Evolutionary conservation across 306 rosid species (phyloP).

Genomic region (Gastrolobium villosum): DNA sequence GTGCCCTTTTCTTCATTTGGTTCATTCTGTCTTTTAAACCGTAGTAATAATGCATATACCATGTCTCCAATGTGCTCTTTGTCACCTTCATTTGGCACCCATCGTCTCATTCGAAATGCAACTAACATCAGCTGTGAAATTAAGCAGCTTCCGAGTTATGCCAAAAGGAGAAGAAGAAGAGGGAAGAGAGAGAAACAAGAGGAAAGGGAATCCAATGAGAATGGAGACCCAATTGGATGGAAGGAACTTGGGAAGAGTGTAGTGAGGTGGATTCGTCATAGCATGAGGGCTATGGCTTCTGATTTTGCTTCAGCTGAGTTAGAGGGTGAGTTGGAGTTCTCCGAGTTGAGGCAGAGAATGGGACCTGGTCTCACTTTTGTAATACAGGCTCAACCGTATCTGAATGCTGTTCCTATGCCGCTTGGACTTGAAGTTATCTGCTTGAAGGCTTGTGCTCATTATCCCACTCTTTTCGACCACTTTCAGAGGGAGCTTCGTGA

Average conservation of each 20-base stretch:
- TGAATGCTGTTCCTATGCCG: conserved; percentile 81
- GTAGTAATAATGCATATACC: conserved; percentile 44
- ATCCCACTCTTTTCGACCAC: conserved; percentile 83
- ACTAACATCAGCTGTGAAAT: conserved; percentile 38
- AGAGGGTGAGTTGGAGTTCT: conserved; percentile 63
- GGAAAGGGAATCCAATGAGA: conserved; percentile 18
- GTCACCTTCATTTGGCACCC: conserved; percentile 39
- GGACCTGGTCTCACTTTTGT: conserved; percentile 77
- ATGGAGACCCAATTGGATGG: conserved; percentile 78
- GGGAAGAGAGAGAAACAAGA: neutral
- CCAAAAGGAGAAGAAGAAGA: conserved; percentile 39
- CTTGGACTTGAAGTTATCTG: conserved; percentile 75
- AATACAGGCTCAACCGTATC: conserved; percentile 77
- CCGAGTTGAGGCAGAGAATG: conserved; percentile 64
- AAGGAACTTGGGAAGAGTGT: conserved; percentile 78
- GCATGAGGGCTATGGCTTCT: conserved; percentile 78
- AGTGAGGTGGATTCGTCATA: conserved; percentile 69
- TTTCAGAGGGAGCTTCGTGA: conserved; percentile 88
- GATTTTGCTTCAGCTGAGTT: conserved; percentile 72
- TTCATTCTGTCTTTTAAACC: conserved; percentile 30
- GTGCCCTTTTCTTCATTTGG: conserved; percentile 41
- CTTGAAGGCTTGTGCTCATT: conserved; percentile 77
- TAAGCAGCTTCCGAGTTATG: conserved; percentile 29
- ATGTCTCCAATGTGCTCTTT: conserved; percentile 31
- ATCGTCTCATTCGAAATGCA: conserved; percentile 43